Percentiles rank a stretch among this genome's conserved stretches.
phyloP scores from a whole-genome alignment of 257 asterid species.

The Knoxia roxburghii region DNA sequence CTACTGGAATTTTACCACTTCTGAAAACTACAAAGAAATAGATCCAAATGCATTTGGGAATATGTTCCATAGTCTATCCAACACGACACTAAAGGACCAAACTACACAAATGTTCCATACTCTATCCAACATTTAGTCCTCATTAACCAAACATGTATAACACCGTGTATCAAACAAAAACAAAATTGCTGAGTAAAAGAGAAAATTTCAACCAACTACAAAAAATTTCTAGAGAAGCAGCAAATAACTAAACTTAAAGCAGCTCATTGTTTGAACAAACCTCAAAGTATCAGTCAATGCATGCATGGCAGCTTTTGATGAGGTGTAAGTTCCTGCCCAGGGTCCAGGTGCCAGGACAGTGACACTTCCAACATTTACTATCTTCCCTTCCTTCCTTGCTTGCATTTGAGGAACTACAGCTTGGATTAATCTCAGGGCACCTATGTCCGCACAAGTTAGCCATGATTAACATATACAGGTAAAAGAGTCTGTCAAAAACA shows the following conservation, averaged over 20 bases:
- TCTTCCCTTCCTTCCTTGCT: constrained; percentile 79
- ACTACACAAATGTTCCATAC: neutral
- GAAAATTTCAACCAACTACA: neutral
- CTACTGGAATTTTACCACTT: neutral
- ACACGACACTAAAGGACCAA: too few relatives aligned
- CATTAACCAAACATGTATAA: too few relatives aligned
- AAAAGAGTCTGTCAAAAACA: constrained; percentile 8
- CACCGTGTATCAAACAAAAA: neutral
- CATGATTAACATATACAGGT: constrained; percentile 7
- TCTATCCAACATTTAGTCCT: neutral
- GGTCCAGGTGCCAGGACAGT: constrained; percentile 69
- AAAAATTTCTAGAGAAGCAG: neutral
- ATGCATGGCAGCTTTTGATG: constrained; percentile 92
- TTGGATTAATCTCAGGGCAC: constrained; percentile 80
- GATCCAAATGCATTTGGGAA: neutral
- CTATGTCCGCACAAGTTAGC: constrained; percentile 24
- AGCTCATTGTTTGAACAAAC: constrained; percentile 24
- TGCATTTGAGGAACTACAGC: constrained; percentile 93
- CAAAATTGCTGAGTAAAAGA: neutral
- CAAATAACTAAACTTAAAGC: neutral
- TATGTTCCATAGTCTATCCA: too few relatives aligned
- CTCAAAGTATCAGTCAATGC: constrained; percentile 69
- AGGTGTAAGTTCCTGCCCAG: constrained; percentile 78
- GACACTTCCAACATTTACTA: constrained; percentile 82
- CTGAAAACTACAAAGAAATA: neutral